Conservation (phyloP, 2,329 filamentous ascomycete genomes). For the Lecanicillium sp. region DNA sequence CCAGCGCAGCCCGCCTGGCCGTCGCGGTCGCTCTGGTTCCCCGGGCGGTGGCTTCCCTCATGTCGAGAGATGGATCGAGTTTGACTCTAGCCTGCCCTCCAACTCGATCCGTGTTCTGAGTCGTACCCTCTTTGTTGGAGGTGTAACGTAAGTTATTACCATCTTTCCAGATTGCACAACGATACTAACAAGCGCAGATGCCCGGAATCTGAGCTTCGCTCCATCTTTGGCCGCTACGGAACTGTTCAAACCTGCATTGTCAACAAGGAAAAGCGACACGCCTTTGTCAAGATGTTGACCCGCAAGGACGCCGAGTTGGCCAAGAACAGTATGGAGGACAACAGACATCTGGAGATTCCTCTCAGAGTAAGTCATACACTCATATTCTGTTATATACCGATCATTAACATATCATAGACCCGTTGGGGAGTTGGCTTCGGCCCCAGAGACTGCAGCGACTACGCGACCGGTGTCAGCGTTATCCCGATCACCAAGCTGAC, state of each 20-base stretch:
- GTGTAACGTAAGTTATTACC: constrained; percentile 66
- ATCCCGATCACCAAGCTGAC: constrained; percentile 92
- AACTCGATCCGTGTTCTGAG: constrained; percentile 89
- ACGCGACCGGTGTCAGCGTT: constrained; percentile 81
- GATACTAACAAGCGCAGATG: constrained; percentile 43
- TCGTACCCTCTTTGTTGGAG: constrained; percentile 92
- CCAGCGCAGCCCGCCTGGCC: constrained; percentile 74
- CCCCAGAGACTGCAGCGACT: constrained; percentile 94
- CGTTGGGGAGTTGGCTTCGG: constrained; percentile 98
- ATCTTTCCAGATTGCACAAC: neutral
- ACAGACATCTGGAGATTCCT: constrained; percentile 64
- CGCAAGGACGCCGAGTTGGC: constrained; percentile 78
- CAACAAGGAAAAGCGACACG: constrained; percentile 95
- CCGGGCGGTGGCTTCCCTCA: constrained; percentile 35
- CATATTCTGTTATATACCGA: constrained; percentile 17
- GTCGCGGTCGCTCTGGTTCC: constrained; percentile 55
- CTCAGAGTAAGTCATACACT: constrained; percentile 53
- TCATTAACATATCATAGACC: constrained; percentile 49
- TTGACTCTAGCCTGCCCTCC: constrained; percentile 65
- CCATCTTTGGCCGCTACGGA: constrained; percentile 75
- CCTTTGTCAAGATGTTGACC: constrained; percentile 97
- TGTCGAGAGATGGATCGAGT: constrained; percentile 66
- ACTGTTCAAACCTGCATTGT: constrained; percentile 96
- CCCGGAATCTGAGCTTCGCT: constrained; percentile 74
- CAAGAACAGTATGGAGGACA: constrained; percentile 81